Conservation (phyloP, 108 stramenopile genomes). For the Pseudonitzschia multiseries region DNA sequence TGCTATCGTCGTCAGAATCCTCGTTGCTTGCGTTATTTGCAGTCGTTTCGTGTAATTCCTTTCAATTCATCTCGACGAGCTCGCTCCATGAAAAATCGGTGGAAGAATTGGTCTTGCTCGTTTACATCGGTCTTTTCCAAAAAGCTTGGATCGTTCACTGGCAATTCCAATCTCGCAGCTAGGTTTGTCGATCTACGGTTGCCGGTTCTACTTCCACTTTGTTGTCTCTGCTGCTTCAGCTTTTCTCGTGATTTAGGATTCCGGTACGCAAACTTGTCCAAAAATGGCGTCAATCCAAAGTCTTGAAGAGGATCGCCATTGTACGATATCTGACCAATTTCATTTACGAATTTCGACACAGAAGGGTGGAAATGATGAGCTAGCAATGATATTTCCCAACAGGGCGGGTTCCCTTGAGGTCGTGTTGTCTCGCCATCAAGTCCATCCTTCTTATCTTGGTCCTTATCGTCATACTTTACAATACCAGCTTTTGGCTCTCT, state of each 20-base stretch:
- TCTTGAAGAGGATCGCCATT: constrained; percentile 94
- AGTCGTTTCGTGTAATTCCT: constrained; percentile 56
- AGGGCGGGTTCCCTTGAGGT: constrained; percentile 17
- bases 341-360: constrained; percentile 80
- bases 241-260: constrained; percentile 87
- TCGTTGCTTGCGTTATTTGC: constrained; percentile 29
- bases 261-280: constrained; percentile 98
- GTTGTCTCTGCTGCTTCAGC: constrained; percentile 38
- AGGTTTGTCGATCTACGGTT: constrained; percentile 29
- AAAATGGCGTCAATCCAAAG: constrained; percentile 88
- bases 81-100: constrained; percentile 88
- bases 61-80: constrained; percentile 79
- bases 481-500: constrained; percentile 72
- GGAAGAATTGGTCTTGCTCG: constrained; percentile 91
- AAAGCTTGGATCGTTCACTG: constrained; percentile 83
- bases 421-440: constrained; percentile 5
- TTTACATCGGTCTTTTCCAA: constrained; percentile 45
- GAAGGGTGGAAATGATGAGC: constrained; percentile 94
- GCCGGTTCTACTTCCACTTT: constrained; percentile 36
- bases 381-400: constrained; percentile 88
- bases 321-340: constrained; percentile 71
- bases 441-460: not conserved
- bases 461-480: constrained; percentile 1
- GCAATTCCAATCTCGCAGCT: constrained; percentile 40
- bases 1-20: constrained; percentile 54